Conservation (phyloP, 768 basidiomycete genomes). For the Pleurotus pulmonarius region DNA sequence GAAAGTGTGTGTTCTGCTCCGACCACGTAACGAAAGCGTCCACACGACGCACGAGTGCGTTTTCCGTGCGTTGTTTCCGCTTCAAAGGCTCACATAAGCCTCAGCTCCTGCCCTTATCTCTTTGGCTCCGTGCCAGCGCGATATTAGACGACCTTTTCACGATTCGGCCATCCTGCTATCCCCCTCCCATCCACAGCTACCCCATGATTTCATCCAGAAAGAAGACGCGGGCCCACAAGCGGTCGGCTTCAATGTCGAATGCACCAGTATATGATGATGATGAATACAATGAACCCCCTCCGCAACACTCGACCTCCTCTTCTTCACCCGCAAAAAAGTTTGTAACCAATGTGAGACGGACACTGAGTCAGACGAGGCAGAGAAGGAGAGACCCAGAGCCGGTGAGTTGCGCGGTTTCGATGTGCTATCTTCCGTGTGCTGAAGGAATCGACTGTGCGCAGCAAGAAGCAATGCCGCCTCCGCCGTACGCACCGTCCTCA, state of each 20-base stretch:
- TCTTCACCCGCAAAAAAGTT: slow-evolving; percentile 2
- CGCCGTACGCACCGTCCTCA: slow-evolving; percentile 3
- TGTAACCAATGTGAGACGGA: not conserved
- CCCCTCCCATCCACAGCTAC: too few species aligned
- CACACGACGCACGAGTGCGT: not conserved
- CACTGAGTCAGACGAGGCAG: not conserved
- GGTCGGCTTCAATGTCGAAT: not conserved
- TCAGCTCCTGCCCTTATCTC: not conserved
- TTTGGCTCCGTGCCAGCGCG: too few species aligned
- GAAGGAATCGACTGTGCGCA: not conserved
- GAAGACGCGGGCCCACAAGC: not conserved
- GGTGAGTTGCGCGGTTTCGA: not conserved
- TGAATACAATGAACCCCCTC: not conserved
- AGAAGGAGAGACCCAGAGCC: not conserved
- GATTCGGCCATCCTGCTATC: too few species aligned
- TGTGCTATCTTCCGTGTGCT: not conserved
- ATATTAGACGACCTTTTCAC: too few species aligned
- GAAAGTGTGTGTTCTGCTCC: not conserved
- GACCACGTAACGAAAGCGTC: slow-evolving; percentile 1
- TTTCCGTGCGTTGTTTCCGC: not conserved
- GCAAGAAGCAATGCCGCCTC: not conserved
- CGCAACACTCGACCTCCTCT: not conserved
- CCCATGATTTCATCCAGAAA: not conserved
- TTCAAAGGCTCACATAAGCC: not conserved
- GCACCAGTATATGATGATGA: not conserved